Evolutionary conservation across 306 rosid species (phyloP), one percentile per base, ranked within the genome.

Genomic region (Glycine soja): DNA sequence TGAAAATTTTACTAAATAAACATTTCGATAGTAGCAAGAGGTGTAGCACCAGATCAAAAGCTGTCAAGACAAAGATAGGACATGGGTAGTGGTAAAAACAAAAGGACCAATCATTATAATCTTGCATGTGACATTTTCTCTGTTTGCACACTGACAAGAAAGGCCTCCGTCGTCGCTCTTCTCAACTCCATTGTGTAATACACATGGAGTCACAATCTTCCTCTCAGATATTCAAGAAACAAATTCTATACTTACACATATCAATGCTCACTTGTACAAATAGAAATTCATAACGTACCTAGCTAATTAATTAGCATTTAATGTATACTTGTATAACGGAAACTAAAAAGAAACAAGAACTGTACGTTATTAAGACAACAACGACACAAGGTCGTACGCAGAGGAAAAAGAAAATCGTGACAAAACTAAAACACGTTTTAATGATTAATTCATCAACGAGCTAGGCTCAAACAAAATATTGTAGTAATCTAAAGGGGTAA

Each of bases 91-190:
- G 52, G 63, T 74, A 80, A 79, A 82, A 82, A 79, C 83, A 52
- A 54, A 82, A 77, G 83, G 84, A 79, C 72, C 51, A 70, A 77
- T 80, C 64, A 76, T 85, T 65, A 72, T 72, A 73, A 73, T 77
- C 30, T 78, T 81, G 85, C 89, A 88, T 72, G 85, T 86, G 81
- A 81, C 83, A 58, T 74, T 85, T 85, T 76, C 74, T 81, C 85
- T 75, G 84, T 83, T 82, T 76, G 42, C 69, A 64, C 63, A 65
- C 67, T 67, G 79, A 82, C 83, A 82, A 81, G 24, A 59, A 83
- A 84, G 79, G 74, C 75, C 85, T 70, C 84, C 36, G 66, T 36
- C 77, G 52, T 72, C 76, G 32, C 48, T 74, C 81, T 70, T 19
- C 87, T 72, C 8, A 76, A 51, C 75, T 73, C 57, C 61, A 70